Evolutionary conservation across 208 protist genomes (phyloP), one percentile per base, ranked within the genome.

Genomic region (Wallacemonas rigidus): DNA sequence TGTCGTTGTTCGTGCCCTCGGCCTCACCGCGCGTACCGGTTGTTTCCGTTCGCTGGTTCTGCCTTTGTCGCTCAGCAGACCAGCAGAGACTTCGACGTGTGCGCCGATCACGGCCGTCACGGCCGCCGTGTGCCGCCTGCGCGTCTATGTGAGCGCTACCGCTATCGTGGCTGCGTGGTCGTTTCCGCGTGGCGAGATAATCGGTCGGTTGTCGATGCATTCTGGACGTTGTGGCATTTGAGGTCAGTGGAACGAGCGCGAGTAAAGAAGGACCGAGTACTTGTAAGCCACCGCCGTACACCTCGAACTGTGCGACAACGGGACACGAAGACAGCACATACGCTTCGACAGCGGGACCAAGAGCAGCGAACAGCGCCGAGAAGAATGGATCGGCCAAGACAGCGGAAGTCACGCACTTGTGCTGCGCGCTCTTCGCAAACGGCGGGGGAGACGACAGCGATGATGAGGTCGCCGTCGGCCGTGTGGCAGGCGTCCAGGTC

Each of bases 231-330:
- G 26, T 26, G 26, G 26, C 26, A 26, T 17, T 17, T 60, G 14
- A 12, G 7, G 36, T 63, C 57, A 39, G 26, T 5, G 57, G 57
- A 6, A 63, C 57, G 39, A 47, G 57, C 36, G 57, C 57, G 12
- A 63, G 39, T 8, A 93, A 61, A 3, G 83, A 74, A n/a, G 83
- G 85, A 2, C 88, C 88, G 35, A 90, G 62, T 56, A 91, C 86
- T 72, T 93, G 88, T 48, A 93, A 39, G 1, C 86, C 85, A 11
- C 88, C 88, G 2, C 76, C 81, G 62, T 61, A 73, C 15, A 80
- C 61, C 41, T 84, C 81, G 67, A 90, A 84, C 76, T 93, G 88
- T 58, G 88, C 75, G 15, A 90, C 76, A 6, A 90, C 11, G 9
- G 83, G 73, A n/a, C 77, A 86, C 76, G 74, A 89, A 4, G 64